phyloP scores from a whole-genome alignment of 257 asterid species.

The Solanum corneliomulleri region DNA sequence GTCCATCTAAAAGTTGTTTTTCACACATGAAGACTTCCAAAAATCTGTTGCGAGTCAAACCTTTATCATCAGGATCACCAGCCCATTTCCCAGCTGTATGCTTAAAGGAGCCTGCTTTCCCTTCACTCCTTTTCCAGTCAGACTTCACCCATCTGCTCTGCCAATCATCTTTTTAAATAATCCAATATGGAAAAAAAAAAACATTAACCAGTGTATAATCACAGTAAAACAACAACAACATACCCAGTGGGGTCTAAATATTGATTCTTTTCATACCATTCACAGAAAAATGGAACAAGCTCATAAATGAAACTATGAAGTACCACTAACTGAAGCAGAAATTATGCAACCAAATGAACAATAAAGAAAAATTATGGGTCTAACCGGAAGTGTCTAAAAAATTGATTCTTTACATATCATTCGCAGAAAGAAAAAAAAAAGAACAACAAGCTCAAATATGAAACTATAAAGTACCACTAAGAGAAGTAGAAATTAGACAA shows the following conservation, averaged over 20 bases:
- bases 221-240: neutral
- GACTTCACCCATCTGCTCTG: slow-evolving; percentile 86
- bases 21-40: neutral
- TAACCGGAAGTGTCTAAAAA: neutral
- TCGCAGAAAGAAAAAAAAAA: neutral
- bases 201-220: neutral
- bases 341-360: neutral
- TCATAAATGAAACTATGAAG: neutral
- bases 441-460: neutral
- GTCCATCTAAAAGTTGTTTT: neutral
- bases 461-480: neutral
- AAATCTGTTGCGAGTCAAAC: slow-evolving; percentile 11
- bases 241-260: neutral
- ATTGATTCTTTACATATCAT: neutral
- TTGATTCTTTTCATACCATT: neutral
- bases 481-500: neutral
- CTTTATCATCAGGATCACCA: slow-evolving; percentile 95
- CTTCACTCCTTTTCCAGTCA: slow-evolving; percentile 88
- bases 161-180: slow-evolving; percentile 58
- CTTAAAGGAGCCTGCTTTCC: slow-evolving; percentile 95
- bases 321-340: neutral
- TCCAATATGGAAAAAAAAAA: neutral
- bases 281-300: neutral
- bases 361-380: neutral
- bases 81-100: slow-evolving; percentile 91